Conservation (phyloP, 2,329 filamentous ascomycete species). For the Chrysoporthe cubensis region DNA sequence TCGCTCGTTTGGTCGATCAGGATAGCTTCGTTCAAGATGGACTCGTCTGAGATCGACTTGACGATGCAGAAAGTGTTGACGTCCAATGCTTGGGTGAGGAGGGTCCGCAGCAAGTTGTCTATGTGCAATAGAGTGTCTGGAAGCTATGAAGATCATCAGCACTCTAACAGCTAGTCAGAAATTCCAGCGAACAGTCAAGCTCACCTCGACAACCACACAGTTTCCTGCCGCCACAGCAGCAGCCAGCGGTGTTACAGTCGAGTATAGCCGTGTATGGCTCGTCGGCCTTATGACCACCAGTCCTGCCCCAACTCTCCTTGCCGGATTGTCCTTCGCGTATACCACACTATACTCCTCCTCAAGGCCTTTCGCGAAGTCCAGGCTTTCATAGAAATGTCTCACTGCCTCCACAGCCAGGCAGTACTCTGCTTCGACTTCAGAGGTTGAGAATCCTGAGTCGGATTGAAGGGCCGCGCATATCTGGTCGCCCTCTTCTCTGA, state of each 20-base stretch:
- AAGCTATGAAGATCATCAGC: slow-evolving; percentile 29
- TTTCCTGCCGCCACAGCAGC: slow-evolving; percentile 44
- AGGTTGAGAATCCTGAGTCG: slow-evolving; percentile 36
- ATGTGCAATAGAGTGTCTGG: slow-evolving; percentile 32
- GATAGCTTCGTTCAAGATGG: slow-evolving; percentile 29
- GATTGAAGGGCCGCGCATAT: slow-evolving; percentile 39
- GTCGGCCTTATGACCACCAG: slow-evolving; percentile 40
- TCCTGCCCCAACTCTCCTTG: slow-evolving; percentile 33
- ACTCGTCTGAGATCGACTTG: slow-evolving; percentile 30
- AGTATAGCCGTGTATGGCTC: slow-evolving; percentile 39
- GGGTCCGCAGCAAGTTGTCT: slow-evolving; percentile 31
- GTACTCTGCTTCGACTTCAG: slow-evolving; percentile 41
- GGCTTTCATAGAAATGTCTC: slow-evolving; percentile 35
- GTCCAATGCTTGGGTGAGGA: slow-evolving; percentile 34
- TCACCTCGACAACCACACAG: slow-evolving; percentile 40
- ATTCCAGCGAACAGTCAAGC: not conserved
- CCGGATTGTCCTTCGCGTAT: slow-evolving; percentile 32
- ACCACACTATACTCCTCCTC: slow-evolving; percentile 39
- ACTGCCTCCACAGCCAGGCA: slow-evolving; percentile 38
- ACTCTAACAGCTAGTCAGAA: not conserved
- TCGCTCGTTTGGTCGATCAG: slow-evolving; percentile 36
- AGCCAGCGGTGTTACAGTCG: slow-evolving; percentile 37
- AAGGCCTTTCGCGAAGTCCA: slow-evolving; percentile 36
- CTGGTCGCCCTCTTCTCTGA: slow-evolving; percentile 35
- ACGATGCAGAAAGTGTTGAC: slow-evolving; percentile 34